Base-by-base conservation (phyloP, 768 basidiomycete genomes). In the Rhodocollybia butyracea region DNA sequence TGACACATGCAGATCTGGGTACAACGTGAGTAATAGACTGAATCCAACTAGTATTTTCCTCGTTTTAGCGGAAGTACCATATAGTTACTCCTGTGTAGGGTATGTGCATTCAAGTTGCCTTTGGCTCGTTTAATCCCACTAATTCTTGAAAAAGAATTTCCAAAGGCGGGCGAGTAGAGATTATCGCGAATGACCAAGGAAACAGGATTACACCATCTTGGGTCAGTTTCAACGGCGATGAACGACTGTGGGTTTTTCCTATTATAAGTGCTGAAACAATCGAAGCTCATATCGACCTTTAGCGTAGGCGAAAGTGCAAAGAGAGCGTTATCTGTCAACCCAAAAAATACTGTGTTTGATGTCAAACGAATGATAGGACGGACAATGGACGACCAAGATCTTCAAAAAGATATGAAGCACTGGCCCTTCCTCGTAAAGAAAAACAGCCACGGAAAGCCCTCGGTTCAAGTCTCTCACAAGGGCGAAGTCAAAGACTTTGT, bases 161-260 rank as follows among this genome's bases (percentile, higher is more conserved):
- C 50, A 80, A 79, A 26, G 81, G 78, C 48, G 85, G 83, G 67
- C 80, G 81, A 60, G 81, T 84, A 39, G 82, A 84, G 63, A 82
- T 82, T 63, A 83, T 83, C 64, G 69, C 73, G 40, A 78, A 77
- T 57, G 76, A 78, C 61, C 76, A 84, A 66, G 82, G 83, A 60
- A 80, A 83, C 70, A 78, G 83, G 61, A 85, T 81, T 22, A 85
- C 83, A 10, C 83, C 83, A 19, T 84, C 83, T 56, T 85, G 82
- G 73, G 82, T 85, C 58, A 71, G 75, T 42, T 84, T 85, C 75
- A 73, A 74, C 55, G 83, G 83, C 61, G 76, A 76, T 29, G 83
- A 85, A 68, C 78, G 83, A 59, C 73, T 85, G 74, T 72, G 46
- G 51, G 55, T 51, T 38, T 17, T 15, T 5, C 1, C 11, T 11